Evolutionary conservation across 768 basidiomycete genomes (phyloP), one percentile per base, ranked within the genome.

Genomic region (Termitomyces sp.): DNA sequence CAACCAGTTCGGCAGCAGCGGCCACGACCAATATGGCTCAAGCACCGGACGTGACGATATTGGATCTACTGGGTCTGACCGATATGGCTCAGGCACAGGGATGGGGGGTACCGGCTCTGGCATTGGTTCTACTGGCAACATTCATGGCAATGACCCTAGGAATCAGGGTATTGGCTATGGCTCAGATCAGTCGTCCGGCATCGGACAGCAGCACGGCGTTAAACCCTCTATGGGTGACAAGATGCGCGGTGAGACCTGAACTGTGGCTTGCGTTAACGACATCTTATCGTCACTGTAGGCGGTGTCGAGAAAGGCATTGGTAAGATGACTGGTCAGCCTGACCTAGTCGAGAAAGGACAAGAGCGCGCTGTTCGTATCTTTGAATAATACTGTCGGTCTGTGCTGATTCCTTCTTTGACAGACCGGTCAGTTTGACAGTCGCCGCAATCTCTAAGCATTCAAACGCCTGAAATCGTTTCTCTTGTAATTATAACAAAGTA

Each of bases 271-370:
- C n/a, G 20, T 35, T 9, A 11, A 2, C 9, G 9, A 36, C n/a
- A 24, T 47, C 20, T 9, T 5, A 26, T 7, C 3, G 4, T 10
- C 2, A 4, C 2, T 14, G 18, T 20, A 69, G 68, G 67, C 14
- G 65, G 65, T 24, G 57, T 62, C 2, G 69, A 70, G 60, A 65
- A 64, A 11, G 36, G 65, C 2, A 57, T 62, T 7, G 66, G 66
- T 0, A 70, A 70, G 56, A 46, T 66, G 24, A 54, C 65, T 3
- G 61, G 59, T 9, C 62, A 70, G 33, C 62, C 61, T 5, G 65
- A 65, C 0, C 50, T 65, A 20, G 55, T 56, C 9, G 62, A 67
- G 58, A 58, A 52, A 36, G 69, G 69, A 7, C 60, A 68, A 52
- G 63, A 63, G 46, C 62, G 65, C 11, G 18, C 51, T 4, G 59